A percentile compares a stretch with the other conserved stretches of the same genome.
Conservation (phyloP, 306 rosid species). For the Cotoneaster glaucophyllus region DNA sequence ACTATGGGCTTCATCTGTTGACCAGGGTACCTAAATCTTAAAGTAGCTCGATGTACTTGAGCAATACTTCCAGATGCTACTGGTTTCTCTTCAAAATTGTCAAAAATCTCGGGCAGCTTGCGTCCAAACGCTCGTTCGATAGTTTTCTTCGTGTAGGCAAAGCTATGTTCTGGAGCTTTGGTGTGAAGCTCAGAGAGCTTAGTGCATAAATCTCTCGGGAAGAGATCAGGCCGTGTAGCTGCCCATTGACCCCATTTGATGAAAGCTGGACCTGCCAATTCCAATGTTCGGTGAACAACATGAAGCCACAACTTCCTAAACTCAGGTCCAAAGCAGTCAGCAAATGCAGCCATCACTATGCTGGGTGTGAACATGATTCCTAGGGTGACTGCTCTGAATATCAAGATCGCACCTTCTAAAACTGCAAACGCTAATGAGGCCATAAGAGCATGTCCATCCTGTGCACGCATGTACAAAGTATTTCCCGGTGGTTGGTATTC, state of each 20-base stretch:
- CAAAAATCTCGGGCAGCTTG: conserved; percentile 78
- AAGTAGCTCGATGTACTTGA: conserved; percentile 89
- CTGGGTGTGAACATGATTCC: conserved; percentile 81
- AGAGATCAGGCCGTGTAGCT: conserved; percentile 97
- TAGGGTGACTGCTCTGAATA: conserved; percentile 68
- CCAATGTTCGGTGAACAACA: conserved; percentile 74
- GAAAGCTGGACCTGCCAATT: conserved; percentile 91
- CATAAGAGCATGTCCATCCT: conserved; percentile 69
- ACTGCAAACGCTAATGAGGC: conserved; percentile 40
- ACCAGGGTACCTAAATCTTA: conserved; percentile 86
- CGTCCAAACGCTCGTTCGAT: conserved; percentile 91
- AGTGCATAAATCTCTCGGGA: conserved; percentile 83
- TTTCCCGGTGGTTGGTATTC: conserved; percentile 49
- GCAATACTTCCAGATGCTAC: conserved; percentile 99
- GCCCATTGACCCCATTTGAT: conserved; percentile 99
- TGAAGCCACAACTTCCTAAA: conserved; percentile 76
- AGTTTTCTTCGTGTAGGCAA: conserved; percentile 77
- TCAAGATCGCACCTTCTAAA: conserved; percentile 55
- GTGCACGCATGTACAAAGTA: conserved; percentile 59
- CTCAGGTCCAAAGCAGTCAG: conserved; percentile 57
- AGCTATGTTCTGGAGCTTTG: conserved; percentile 97
- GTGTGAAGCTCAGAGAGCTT: conserved; percentile 83
- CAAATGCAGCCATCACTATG: conserved; percentile 80
- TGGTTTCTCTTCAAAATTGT: conserved; percentile 84
- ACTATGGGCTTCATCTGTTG: conserved; percentile 58